Conservation (phyloP, 2,329 filamentous ascomycete species). For the Cyphellophora attinorum region DNA sequence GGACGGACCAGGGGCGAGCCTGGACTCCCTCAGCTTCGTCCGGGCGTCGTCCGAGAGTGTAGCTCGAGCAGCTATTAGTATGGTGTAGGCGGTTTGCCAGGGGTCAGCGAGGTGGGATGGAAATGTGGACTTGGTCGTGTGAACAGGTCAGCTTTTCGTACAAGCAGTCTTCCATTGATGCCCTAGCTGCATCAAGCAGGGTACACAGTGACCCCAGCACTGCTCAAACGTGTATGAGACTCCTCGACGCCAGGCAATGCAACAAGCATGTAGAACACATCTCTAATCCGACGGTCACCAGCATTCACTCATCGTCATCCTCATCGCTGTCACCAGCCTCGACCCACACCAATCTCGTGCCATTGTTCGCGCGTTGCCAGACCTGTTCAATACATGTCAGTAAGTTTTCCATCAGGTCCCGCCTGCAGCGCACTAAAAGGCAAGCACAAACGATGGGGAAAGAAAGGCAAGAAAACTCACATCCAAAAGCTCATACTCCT, state of each 20-base stretch:
- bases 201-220: neutral
- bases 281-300: too few species aligned
- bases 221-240: neutral
- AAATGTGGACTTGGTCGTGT: too few species aligned
- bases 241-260: neutral
- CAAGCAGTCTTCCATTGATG: too few species aligned
- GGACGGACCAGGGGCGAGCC: too few species aligned
- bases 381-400: slow-evolving; percentile 46
- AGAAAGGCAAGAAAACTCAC: slow-evolving; percentile 52
- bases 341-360: slow-evolving; percentile 62
- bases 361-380: slow-evolving; percentile 68
- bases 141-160: too few species aligned
- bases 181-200: too few species aligned
- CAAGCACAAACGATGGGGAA: slow-evolving; percentile 1
- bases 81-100: too few species aligned
- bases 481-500: slow-evolving; percentile 80
- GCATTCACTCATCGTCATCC: slow-evolving; percentile 16
- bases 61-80: too few species aligned
- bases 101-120: too few species aligned
- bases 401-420: slow-evolving; percentile 5
- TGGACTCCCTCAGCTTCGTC: too few species aligned
- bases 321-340: slow-evolving; percentile 46
- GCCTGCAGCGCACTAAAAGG: neutral
- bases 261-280: neutral
- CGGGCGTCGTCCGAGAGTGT: too few species aligned